Evolutionary conservation across 495 filamentous ascomycete genomes (phyloP).

Genomic region (Xylaria intraflava): DNA sequence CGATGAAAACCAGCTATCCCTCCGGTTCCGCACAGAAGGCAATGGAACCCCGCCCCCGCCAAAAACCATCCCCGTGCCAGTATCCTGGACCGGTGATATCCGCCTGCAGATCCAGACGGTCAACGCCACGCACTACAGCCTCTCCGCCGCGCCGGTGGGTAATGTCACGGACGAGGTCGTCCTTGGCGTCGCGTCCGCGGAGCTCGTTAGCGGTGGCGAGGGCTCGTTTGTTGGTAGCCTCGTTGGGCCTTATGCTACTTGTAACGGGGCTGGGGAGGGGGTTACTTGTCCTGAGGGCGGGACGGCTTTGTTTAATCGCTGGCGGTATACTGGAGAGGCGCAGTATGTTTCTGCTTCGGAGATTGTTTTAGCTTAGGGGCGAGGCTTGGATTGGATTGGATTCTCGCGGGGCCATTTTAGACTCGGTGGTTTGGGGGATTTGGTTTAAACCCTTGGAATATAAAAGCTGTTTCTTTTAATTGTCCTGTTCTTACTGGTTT

Average conservation of each 20-base stretch:
- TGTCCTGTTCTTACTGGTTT: too few species aligned
- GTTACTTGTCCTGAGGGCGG: constrained; percentile 20
- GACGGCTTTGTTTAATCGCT: constrained; percentile 31
- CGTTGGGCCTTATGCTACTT: constrained; percentile 41
- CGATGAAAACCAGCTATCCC: constrained; percentile 19
- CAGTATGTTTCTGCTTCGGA: constrained; percentile 24
- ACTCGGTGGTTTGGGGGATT: too few species aligned
- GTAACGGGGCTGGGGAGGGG: constrained; percentile 32
- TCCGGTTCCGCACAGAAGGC: constrained; percentile 27
- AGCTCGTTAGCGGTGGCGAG: constrained; percentile 29
- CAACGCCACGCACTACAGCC: constrained; percentile 33
- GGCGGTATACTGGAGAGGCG: constrained; percentile 31
- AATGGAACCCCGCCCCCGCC: constrained; percentile 5
- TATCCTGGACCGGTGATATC: constrained; percentile 22
- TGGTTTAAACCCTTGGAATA: too few species aligned
- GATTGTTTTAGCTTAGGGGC: constrained; percentile 5
- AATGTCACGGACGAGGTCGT: constrained; percentile 6
- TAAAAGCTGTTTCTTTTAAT: too few species aligned
- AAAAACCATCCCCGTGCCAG: constrained; percentile 7
- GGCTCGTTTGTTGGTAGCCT: constrained; percentile 34
- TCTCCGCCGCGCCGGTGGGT: constrained; percentile 24
- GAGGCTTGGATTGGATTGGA: too few species aligned
- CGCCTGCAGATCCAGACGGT: constrained; percentile 27
- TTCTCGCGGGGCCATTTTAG: too few species aligned
- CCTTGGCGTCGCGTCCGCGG: constrained; percentile 27